These are phyloP conservation scores for Aquilaria malaccensis DNA, from an alignment of 345 rosid genomes.

Conservation along the genomic window DNA sequence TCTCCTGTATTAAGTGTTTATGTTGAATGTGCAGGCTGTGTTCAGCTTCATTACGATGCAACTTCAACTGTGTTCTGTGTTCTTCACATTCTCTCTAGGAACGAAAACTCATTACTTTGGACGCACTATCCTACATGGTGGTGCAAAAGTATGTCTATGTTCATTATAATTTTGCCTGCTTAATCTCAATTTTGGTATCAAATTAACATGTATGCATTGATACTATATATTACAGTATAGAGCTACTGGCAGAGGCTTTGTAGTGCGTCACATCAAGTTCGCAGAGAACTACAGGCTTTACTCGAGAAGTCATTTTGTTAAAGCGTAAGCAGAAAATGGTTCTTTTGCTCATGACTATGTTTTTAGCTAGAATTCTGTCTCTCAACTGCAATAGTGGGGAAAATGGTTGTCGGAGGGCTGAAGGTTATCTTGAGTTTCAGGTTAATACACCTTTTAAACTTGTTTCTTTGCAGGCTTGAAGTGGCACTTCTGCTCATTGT, in stretches of 20 bases:
- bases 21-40: constrained; percentile 63
- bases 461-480: constrained; percentile 59
- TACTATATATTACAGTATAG: constrained; percentile 56
- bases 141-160: constrained; percentile 66
- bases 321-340: constrained; percentile 62
- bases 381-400: no score
- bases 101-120: constrained; percentile 99
- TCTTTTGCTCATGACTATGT: background rate
- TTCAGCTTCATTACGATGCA: constrained; percentile 97
- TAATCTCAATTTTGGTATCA: background rate
- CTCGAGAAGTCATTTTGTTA: constrained; percentile 96
- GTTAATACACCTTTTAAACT: constrained; percentile 9
- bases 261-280: constrained; percentile 94
- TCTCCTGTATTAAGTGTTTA: background rate
- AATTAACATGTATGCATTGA: constrained; percentile 14
- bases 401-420: background rate
- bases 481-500: constrained; percentile 91
- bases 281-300: constrained; percentile 96
- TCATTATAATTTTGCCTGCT: background rate
- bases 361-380: no score
- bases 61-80: constrained; percentile 92
- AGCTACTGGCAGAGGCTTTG: constrained; percentile 99
- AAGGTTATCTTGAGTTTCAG: background rate
- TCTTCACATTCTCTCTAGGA: constrained; percentile 97
- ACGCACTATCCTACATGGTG: constrained; percentile 99